phyloP scores from a whole-genome alignment of 2,329 filamentous ascomycete genomes.

The Hypoxylon sp. region DNA sequence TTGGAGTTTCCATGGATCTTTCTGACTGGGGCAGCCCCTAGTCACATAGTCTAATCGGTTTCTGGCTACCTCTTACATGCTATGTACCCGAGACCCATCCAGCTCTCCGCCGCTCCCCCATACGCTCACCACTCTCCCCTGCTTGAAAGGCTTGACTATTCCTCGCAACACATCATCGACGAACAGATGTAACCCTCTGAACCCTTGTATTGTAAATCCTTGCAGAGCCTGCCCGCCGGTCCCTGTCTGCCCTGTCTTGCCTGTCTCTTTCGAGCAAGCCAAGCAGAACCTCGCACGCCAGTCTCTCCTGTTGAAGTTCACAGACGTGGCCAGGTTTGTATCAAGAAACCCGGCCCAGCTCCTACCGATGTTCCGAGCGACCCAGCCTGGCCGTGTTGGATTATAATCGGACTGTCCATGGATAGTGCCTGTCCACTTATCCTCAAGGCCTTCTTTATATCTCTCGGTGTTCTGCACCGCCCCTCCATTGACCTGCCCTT shows the following conservation, averaged over 20 bases:
- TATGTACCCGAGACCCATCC: slow-evolving; percentile 48
- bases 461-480: slow-evolving; percentile 65
- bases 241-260: slow-evolving; percentile 51
- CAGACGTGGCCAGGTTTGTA: slow-evolving; percentile 59
- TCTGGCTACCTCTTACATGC: slow-evolving; percentile 51
- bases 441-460: slow-evolving; percentile 66
- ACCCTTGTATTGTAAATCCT: slow-evolving; percentile 57
- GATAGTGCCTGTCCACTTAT: slow-evolving; percentile 58
- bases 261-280: slow-evolving; percentile 57
- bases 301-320: slow-evolving; percentile 50
- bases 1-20: slow-evolving; percentile 49
- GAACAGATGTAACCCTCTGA: slow-evolving; percentile 59
- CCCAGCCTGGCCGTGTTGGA: slow-evolving; percentile 62
- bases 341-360: slow-evolving; percentile 66
- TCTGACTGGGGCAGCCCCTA: slow-evolving; percentile 53
- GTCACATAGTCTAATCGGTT: slow-evolving; percentile 50
- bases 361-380: slow-evolving; percentile 67
- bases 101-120: slow-evolving; percentile 52
- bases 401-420: slow-evolving; percentile 55
- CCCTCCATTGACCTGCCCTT: slow-evolving; percentile 60
- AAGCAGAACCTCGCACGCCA: slow-evolving; percentile 58
- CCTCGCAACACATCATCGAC: slow-evolving; percentile 59
- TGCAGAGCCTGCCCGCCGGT: slow-evolving; percentile 51
- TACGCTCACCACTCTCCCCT: slow-evolving; percentile 53
- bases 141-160: slow-evolving; percentile 53